phyloP scores from a whole-genome alignment of 2,329 filamentous ascomycete genomes.

The Sphaerostilbella broomeana region DNA sequence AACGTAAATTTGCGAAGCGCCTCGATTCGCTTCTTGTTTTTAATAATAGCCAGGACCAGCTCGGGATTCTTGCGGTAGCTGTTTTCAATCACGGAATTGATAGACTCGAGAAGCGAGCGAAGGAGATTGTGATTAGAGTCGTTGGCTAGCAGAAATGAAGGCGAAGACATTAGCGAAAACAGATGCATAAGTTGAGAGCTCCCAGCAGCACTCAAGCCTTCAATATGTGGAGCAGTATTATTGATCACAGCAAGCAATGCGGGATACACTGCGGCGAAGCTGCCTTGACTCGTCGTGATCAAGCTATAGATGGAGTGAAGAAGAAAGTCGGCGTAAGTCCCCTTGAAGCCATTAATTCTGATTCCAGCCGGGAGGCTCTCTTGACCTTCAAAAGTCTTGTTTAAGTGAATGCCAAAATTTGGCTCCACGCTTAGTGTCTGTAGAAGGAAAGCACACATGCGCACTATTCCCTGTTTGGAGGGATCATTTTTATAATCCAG shows the following conservation, averaged over 20 bases:
- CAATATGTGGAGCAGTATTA: conserved; percentile 81
- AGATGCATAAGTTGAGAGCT: conserved; percentile 81
- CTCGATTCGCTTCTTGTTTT: conserved; percentile 76
- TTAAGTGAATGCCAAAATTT: conserved; percentile 83
- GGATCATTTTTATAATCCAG: conserved; percentile 81
- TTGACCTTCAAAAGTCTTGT: conserved; percentile 81
- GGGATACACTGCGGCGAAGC: conserved; percentile 84
- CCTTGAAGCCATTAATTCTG: conserved; percentile 74
- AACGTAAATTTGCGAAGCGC: conserved; percentile 81
- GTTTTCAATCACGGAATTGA: conserved; percentile 86
- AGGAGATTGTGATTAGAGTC: conserved; percentile 83
- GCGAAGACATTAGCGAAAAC: conserved; percentile 87
- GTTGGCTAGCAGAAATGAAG: conserved; percentile 85
- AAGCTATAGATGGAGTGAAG: conserved; percentile 91
- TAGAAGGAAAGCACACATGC: conserved; percentile 95
- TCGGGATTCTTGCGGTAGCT: conserved; percentile 76
- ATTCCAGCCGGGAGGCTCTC: conserved; percentile 80
- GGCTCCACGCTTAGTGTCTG: conserved; percentile 92
- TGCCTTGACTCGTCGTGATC: conserved; percentile 86
- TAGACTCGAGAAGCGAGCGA: conserved; percentile 74
- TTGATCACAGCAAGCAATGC: conserved; percentile 87
- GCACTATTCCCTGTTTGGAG: conserved; percentile 82
- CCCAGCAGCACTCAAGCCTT: conserved; percentile 66
- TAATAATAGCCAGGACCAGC: conserved; percentile 71
- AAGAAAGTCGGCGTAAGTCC: conserved; percentile 88